phyloP scores from a whole-genome alignment of 192 early-diverging fungal species.

The Thoreauomyces humboldtii region DNA sequence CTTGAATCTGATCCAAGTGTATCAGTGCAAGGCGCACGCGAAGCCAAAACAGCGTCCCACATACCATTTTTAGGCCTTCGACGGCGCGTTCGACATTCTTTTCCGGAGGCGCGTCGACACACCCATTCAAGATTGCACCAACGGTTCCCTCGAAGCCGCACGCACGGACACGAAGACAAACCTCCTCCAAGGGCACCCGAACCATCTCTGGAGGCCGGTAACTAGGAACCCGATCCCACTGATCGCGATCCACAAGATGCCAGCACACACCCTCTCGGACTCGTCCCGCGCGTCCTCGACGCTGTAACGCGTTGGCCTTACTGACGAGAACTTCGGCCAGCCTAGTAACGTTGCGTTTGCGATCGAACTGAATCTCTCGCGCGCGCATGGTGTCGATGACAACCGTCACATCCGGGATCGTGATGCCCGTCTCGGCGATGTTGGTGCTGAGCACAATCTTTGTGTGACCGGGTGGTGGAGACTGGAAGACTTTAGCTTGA shows the following conservation, averaged over 20 bases:
- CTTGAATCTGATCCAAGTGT: constrained; percentile 44
- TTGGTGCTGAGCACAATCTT: constrained; percentile 80
- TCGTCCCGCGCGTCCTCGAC: constrained; percentile 83
- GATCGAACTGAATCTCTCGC: constrained; percentile 62
- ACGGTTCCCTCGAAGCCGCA: constrained; percentile 30
- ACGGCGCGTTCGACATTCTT: constrained; percentile 53
- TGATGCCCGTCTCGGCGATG: constrained; percentile 75
- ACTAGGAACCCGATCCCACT: constrained; percentile 48
- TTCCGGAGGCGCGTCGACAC: constrained; percentile 67
- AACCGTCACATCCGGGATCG: constrained; percentile 67
- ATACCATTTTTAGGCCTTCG: constrained; percentile 23
- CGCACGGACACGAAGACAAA: constrained; percentile 2
- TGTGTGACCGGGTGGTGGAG: constrained; percentile 57
- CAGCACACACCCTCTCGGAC: constrained; percentile 73
- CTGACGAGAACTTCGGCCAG: constrained; percentile 62
- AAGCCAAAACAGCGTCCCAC: not conserved
- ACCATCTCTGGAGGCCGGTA: constrained; percentile 75
- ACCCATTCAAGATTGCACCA: constrained; percentile 47
- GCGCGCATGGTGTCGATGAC: constrained; percentile 75
- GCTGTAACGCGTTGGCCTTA: constrained; percentile 64
- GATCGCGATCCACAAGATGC: constrained; percentile 60
- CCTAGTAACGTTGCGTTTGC: constrained; percentile 55
- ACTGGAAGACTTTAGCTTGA: constrained; percentile 46
- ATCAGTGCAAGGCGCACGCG: not conserved
- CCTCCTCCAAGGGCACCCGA: constrained; percentile 77